Percentiles rank a stretch among this genome's conserved stretches.
These are phyloP conservation scores for Chrysosporium keratinophilum DNA, from an alignment of 2,329 filamentous ascomycete species.

Conservation along the genomic window DNA sequence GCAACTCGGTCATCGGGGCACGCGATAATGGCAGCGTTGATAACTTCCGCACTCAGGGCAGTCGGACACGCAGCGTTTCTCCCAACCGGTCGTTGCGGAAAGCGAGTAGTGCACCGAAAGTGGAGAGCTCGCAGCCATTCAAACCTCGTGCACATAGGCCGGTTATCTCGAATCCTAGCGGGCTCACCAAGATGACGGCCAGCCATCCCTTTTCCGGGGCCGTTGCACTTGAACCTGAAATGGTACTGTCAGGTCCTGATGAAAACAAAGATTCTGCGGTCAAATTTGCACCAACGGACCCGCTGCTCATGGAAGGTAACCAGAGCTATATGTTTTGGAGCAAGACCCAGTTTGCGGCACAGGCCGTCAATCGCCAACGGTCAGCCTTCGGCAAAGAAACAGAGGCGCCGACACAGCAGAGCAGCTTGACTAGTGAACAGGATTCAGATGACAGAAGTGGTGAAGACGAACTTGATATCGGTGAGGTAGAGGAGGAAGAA, in stretches of 20 bases:
- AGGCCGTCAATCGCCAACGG: conserved; percentile 24
- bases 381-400: conserved; percentile 14
- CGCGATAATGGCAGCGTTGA: conserved; percentile 41
- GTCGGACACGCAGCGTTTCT: conserved; percentile 38
- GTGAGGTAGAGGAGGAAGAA: conserved; percentile 23
- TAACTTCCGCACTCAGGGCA: conserved; percentile 23
- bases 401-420: conserved; percentile 13
- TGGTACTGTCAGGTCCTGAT: neutral
- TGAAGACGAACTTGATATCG: conserved; percentile 23
- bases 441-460: conserved; percentile 34
- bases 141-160: neutral
- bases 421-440: conserved; percentile 6
- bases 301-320: conserved; percentile 42
- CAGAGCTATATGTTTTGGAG: conserved; percentile 48
- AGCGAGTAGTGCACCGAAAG: conserved; percentile 3
- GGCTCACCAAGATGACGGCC: neutral
- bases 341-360: conserved; percentile 32
- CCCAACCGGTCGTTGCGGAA: conserved; percentile 36
- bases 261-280: neutral
- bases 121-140: conserved; percentile 17
- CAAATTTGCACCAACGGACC: conserved; percentile 15
- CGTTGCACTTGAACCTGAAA: conserved; percentile 4
- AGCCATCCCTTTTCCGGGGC: conserved; percentile 11
- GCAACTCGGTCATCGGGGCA: conserved; percentile 54
- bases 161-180: neutral